phyloP scores from a whole-genome alignment of 371 early-diverging fungal genomes.

The Mucor mucedo region DNA sequence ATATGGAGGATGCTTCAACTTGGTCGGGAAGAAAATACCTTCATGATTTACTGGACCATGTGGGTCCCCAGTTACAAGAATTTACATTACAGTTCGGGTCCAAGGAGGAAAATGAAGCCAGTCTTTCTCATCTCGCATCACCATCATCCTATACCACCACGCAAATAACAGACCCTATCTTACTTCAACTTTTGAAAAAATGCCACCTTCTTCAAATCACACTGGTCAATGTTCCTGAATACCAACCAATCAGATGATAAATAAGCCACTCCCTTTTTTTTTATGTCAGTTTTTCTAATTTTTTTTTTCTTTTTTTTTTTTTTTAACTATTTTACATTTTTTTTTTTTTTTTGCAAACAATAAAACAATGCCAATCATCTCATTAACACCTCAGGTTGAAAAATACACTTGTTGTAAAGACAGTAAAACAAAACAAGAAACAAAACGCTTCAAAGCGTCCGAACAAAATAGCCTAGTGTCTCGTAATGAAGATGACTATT shows the following conservation, averaged over 20 bases:
- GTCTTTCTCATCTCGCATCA: background rate
- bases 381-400: background rate
- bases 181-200: conserved; percentile 15
- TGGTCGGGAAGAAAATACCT: conserved; percentile 15
- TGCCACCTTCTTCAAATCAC: conserved; percentile 13
- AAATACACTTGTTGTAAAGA: background rate
- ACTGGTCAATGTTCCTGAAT: conserved; percentile 24
- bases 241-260: conserved; percentile 2
- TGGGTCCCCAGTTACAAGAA: conserved; percentile 11
- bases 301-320: conserved; percentile 11
- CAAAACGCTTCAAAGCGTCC: background rate
- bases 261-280: background rate
- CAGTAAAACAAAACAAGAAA: background rate
- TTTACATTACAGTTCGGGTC: conserved; percentile 27
- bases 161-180: background rate
- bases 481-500: conserved; percentile 39
- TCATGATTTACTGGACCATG: conserved; percentile 13
- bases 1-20: conserved; percentile 22
- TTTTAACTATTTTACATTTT: conserved; percentile 7
- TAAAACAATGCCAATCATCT: conserved; percentile 20
- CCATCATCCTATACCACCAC: no score
- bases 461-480: conserved; percentile 18
- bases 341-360: conserved; percentile 8
- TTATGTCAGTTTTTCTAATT: background rate
- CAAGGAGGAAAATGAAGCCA: conserved; percentile 16